Evolutionary conservation across 2,329 filamentous ascomycete genomes (phyloP), one percentile per base, ranked within the genome.

Genomic region (Microdochium bolleyi): DNA sequence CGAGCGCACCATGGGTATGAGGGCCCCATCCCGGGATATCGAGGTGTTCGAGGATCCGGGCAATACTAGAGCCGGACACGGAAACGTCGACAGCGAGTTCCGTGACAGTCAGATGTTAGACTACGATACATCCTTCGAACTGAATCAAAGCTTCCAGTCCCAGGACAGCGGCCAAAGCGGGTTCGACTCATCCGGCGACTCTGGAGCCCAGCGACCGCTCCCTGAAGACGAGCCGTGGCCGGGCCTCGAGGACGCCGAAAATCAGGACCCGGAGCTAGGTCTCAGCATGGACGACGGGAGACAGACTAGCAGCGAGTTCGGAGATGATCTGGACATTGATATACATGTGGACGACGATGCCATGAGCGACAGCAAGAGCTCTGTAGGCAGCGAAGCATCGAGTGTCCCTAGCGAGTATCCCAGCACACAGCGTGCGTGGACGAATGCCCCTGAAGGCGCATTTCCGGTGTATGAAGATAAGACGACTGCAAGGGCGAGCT

Each of bases 191-290:
- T 46, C 41, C 5, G 14, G 8, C 9, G 21, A 46, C 19, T 3
- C 13, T 8, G 41, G 19, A 19, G 41, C n/a, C 21, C 41, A 46
- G 41, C 41, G 41, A 21, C 41, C 41, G 22, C 53, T 53, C 3
- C 77, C 77, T 1, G 78, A 82, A 59, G 80, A 83, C 55, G 75
- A 82, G 54, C 73, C 73, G 2, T 80, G 79, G 77, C 76, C 73
- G 0, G 80, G 80, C 9, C 78, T 83, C 49, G 78, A 82, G 55
- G 79, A 81, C 50, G 71, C 69, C 2, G 79, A 83, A 58, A 81
- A 82, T 53, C 63, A 75, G 32, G 74, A 80, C 49, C 77, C 77
- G 2, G 55, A 58, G 16, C 38, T 30, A 10, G 41, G 9, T 3
- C n/a, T 34, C 10, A 50, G 25, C 48, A 22, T 46, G 41, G 41